phyloP scores from a whole-genome alignment of 805 yeast species.

The Ogataea pini region DNA sequence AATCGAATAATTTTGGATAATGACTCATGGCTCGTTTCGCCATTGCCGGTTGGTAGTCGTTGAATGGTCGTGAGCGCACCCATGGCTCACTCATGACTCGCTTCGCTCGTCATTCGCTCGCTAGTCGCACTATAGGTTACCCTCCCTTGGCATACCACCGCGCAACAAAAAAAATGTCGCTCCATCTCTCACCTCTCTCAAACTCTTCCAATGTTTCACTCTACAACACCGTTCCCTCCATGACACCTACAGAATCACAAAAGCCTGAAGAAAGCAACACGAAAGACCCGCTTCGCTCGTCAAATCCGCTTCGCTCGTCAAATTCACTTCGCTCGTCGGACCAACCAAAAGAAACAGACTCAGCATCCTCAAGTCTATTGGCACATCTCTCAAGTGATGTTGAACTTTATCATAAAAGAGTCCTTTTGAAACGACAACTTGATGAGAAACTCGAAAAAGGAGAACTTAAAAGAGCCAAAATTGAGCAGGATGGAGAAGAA shows the following conservation, averaged over 20 bases:
- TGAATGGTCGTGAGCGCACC: too few species aligned
- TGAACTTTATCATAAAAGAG: slow-evolving; percentile 33
- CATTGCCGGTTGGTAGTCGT: too few species aligned
- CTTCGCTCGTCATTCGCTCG: not conserved
- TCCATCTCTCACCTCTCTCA: not conserved
- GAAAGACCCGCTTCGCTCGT: too few species aligned
- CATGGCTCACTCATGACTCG: not conserved
- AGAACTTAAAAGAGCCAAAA: slow-evolving; percentile 5
- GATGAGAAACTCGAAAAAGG: slow-evolving; percentile 16
- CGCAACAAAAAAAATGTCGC: not conserved
- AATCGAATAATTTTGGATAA: too few species aligned
- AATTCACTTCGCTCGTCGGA: too few species aligned
- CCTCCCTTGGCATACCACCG: not conserved
- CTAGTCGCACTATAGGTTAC: not conserved
- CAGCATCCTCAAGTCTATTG: slow-evolving; percentile 15
- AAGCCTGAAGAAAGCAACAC: not conserved
- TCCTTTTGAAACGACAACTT: slow-evolving; percentile 25
- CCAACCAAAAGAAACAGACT: slow-evolving; percentile 2
- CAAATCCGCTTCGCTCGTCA: too few species aligned
- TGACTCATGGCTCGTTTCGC: too few species aligned
- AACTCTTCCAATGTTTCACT: not conserved
- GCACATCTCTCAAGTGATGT: slow-evolving; percentile 31
- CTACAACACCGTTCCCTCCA: too few species aligned
- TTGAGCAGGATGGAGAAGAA: not conserved
- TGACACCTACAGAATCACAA: not conserved